A percentile compares a stretch with the other conserved stretches of the same genome.
Evolutionary conservation across 2,329 filamentous ascomycete species (phyloP).

Genomic region (Microsporum canis): DNA sequence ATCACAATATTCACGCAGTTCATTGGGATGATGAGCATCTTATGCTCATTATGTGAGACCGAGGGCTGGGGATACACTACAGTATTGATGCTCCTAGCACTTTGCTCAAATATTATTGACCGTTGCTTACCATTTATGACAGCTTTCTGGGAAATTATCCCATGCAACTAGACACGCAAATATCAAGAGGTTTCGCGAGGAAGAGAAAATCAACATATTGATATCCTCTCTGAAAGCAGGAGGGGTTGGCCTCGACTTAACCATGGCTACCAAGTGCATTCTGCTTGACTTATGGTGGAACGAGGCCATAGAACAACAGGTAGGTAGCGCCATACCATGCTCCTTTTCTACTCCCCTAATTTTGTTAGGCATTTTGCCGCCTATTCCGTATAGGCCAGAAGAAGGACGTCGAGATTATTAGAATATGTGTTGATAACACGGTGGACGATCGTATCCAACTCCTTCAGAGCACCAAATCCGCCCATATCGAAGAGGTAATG

Average conservation of each 20-base stretch:
- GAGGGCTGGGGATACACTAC: slow-evolving; percentile 41
- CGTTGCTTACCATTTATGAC: neutral
- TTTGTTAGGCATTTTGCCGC: slow-evolving; percentile 41
- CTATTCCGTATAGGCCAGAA: slow-evolving; percentile 55
- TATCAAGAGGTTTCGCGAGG: slow-evolving; percentile 37
- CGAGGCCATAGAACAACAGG: slow-evolving; percentile 49
- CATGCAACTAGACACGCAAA: slow-evolving; percentile 35
- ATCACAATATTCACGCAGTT: slow-evolving; percentile 53
- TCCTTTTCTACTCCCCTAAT: slow-evolving; percentile 9
- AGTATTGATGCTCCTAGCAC: slow-evolving; percentile 18
- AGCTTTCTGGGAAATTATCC: slow-evolving; percentile 42
- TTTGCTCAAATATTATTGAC: neutral
- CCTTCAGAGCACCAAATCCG: slow-evolving; percentile 46
- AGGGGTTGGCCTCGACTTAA: slow-evolving; percentile 49
- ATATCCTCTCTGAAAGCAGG: slow-evolving; percentile 48
- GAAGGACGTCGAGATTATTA: slow-evolving; percentile 48
- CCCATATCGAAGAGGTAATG: slow-evolving; percentile 19
- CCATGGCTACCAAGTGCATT: slow-evolving; percentile 49
- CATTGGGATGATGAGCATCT: slow-evolving; percentile 41
- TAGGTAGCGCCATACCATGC: slow-evolving; percentile 25
- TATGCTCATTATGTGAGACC: slow-evolving; percentile 39
- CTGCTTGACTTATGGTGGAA: slow-evolving; percentile 54
- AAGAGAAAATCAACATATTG: slow-evolving; percentile 36
- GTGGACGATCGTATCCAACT: slow-evolving; percentile 48
- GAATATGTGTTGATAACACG: slow-evolving; percentile 44